A percentile compares a stretch with the other conserved stretches of the same genome.
Evolutionary conservation across 2,329 filamentous ascomycete species (phyloP).

Genomic region (Trichoderma breve): DNA sequence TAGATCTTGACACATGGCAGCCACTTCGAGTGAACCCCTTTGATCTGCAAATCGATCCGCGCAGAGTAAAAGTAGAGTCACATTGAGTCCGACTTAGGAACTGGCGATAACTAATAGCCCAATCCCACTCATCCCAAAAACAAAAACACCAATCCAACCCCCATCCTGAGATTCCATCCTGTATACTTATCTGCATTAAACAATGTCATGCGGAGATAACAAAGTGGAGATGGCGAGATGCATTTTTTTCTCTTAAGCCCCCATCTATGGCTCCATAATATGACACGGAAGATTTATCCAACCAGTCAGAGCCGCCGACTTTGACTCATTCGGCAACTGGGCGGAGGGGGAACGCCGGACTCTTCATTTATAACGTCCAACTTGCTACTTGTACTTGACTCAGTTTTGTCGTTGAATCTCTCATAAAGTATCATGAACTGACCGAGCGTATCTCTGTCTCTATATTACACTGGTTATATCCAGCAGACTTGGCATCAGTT

Average conservation of each 20-base stretch:
- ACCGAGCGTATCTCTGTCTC: fast-evolving
- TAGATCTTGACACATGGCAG: not conserved
- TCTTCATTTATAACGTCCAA: not conserved
- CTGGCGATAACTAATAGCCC: not conserved
- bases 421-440: not conserved
- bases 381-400: not conserved
- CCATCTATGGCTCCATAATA: not conserved
- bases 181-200: not conserved
- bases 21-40: too few species aligned
- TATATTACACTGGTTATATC: not conserved
- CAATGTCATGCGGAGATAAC: not conserved
- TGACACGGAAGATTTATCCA: not conserved
- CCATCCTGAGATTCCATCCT: not conserved
- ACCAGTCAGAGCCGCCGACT: not conserved
- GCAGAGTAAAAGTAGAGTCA: not conserved
- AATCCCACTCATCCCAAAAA: not conserved
- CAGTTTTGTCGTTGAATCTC: not conserved
- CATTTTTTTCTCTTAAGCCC: not conserved
- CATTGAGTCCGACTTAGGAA: not conserved
- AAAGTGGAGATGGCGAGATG: not conserved
- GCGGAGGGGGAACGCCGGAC: not conserved
- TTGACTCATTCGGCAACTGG: conserved; percentile 21
- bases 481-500: not conserved
- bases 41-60: too few species aligned
- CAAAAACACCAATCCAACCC: not conserved